Evolutionary conservation across 2,329 filamentous ascomycete species (phyloP).

Genomic region (Spiromastix sp.): DNA sequence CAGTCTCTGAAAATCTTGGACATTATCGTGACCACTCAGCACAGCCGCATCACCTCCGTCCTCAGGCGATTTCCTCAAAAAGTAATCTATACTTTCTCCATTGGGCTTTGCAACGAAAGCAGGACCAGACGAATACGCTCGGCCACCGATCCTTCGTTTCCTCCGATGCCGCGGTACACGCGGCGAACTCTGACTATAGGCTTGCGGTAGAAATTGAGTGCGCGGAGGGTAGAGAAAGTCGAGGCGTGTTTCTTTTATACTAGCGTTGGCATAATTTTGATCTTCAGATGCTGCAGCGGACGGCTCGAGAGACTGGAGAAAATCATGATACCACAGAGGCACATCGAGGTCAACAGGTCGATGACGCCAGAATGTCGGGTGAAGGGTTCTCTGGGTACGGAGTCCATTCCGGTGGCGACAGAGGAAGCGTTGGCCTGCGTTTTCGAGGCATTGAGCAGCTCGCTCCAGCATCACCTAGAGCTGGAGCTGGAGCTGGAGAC

Average conservation of each 20-base stretch:
- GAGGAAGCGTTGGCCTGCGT: constrained; percentile 37
- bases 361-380: constrained; percentile 27
- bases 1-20: constrained; percentile 10
- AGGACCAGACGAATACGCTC: constrained; percentile 8
- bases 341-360: constrained; percentile 20
- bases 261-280: background rate
- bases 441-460: constrained; percentile 39
- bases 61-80: no score
- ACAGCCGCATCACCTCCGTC: no score
- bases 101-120: background rate
- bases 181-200: constrained; percentile 3
- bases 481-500: constrained; percentile 1
- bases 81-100: background rate
- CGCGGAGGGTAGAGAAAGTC: constrained; percentile 32
- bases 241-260: constrained; percentile 12
- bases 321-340: constrained; percentile 24
- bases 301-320: constrained; percentile 15
- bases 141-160: constrained; percentile 13
- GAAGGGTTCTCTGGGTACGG: constrained; percentile 25
- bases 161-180: constrained; percentile 7
- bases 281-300: background rate
- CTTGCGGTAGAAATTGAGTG: constrained; percentile 13
- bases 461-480: constrained; percentile 41
- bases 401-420: constrained; percentile 29
- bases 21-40: no score